Percentiles rank a stretch among this genome's conserved stretches.
phyloP scores from a whole-genome alignment of 495 filamentous ascomycete species.

The Hypoxylon intermedium region DNA sequence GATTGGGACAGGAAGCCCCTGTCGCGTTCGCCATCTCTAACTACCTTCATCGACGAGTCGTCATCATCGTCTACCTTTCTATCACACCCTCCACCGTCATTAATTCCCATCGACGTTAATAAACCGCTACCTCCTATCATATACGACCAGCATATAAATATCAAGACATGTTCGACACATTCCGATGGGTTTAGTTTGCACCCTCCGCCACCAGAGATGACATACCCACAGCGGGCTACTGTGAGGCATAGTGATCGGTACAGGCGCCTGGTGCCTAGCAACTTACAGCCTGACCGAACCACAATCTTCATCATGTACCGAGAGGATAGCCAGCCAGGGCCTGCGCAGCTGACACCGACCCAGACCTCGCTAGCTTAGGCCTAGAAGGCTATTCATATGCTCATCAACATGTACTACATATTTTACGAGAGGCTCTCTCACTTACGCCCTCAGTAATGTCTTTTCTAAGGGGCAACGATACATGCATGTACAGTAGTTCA shows the following conservation, averaged over 20 bases:
- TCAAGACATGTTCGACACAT: neutral
- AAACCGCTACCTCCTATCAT: slow-evolving; percentile 28
- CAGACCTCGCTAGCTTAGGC: slow-evolving; percentile 6
- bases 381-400: neutral
- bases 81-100: slow-evolving; percentile 1
- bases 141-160: neutral
- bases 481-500: neutral
- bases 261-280: neutral
- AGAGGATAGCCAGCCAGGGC: slow-evolving; percentile 8
- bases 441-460: neutral
- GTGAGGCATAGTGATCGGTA: slow-evolving; percentile 14
- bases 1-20: slow-evolving; percentile 18
- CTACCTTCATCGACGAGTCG: slow-evolving; percentile 33
- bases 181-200: neutral
- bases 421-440: neutral
- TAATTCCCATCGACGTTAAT: slow-evolving; percentile 13
- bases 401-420: too few relatives aligned
- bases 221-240: neutral
- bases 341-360: slow-evolving; percentile 2
- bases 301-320: slow-evolving; percentile 35
- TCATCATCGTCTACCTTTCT: slow-evolving; percentile 13
- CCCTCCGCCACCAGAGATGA: neutral
- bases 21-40: slow-evolving; percentile 18
- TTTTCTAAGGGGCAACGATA: neutral
- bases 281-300: slow-evolving; percentile 19